Evolutionary conservation across 768 basidiomycete genomes (phyloP), one percentile per base, ranked within the genome.

Genomic region (Naganishia kalamii): DNA sequence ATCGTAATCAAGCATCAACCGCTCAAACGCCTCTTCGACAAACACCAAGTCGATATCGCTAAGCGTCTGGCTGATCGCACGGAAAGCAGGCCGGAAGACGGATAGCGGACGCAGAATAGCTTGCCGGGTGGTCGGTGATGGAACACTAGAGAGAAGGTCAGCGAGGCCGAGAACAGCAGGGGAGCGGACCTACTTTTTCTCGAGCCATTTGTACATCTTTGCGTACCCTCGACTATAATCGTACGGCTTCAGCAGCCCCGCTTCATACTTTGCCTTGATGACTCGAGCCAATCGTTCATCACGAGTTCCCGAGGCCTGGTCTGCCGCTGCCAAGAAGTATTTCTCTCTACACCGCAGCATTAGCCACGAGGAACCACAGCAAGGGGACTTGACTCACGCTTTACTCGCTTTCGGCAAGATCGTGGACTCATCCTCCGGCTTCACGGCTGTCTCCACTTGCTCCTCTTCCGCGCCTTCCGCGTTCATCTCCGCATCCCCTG

Each of bases 191-290:
- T 75, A 92, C 91, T 92, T 91, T 75, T 86, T 81, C 70, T 92
- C 91, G 90, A 97, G 94, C 92, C 92, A 97, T 63, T 89, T 83
- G 62, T 87, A 89, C 68, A 97, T 79, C 66, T 93, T 82, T 15
- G 90, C 88, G 71, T 97, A 98, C 0, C 94, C 94, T 73, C 92
- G 92, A 54, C 92, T 91, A 70, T 97, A 96, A 78, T 97, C 93
- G 72, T 94, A 96, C 3, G 94, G 94, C 73, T 90, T 92, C 69
- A 97, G 79, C 46, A 98, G 77, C 0, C 93, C 94, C 2, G 94
- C 94, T 74, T 98, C 93, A 78, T 96, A 98, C 79, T 97, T 98
- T 73, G 89, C 91, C 70, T 88, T 84, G 71, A 97, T 98, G 68
- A 98, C 94, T 65, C 88, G 83, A 69, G 87, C 89, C 52, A 98